These are phyloP conservation scores for Xylariaceae sp. DNA, from an alignment of 2,329 filamentous ascomycete species.

Conservation along the genomic window DNA sequence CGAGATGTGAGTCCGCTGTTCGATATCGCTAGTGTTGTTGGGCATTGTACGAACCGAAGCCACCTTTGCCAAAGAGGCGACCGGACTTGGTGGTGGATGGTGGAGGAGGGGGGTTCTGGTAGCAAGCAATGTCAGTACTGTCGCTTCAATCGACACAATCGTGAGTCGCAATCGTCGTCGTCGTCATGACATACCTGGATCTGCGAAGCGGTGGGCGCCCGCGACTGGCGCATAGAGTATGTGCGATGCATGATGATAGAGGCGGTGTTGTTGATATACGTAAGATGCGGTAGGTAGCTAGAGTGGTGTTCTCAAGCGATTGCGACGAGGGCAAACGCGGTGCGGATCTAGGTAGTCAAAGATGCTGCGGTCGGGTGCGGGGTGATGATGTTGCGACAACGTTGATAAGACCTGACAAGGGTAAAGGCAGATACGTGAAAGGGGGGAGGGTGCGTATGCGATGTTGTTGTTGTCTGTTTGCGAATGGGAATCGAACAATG, in stretches of 20 bases:
- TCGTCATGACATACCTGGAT: conserved; percentile 46
- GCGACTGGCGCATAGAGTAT: conserved; percentile 96
- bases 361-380: too few species aligned
- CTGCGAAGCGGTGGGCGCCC: conserved; percentile 88
- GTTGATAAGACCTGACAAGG: too few species aligned
- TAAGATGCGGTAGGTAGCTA: neutral
- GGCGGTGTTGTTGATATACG: neutral
- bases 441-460: too few species aligned
- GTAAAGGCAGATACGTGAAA: too few species aligned
- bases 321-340: too few species aligned
- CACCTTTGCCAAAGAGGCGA: conserved; percentile 81
- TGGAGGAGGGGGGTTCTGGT: conserved; percentile 85
- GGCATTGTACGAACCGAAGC: conserved; percentile 64
- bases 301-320: neutral
- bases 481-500: too few species aligned
- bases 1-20: conserved; percentile 7
- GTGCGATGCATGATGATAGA: conserved; percentile 81
- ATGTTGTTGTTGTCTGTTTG: too few species aligned
- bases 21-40: neutral
- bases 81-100: conserved; percentile 86
- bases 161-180: neutral
- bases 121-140: conserved; percentile 3
- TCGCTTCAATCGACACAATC: neutral
- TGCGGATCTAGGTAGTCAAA: too few species aligned
- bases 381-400: too few species aligned